These are phyloP conservation scores for Leccinum angustisporum DNA, from an alignment of 1,284 basidiomycete genomes.

Conservation along the genomic window DNA sequence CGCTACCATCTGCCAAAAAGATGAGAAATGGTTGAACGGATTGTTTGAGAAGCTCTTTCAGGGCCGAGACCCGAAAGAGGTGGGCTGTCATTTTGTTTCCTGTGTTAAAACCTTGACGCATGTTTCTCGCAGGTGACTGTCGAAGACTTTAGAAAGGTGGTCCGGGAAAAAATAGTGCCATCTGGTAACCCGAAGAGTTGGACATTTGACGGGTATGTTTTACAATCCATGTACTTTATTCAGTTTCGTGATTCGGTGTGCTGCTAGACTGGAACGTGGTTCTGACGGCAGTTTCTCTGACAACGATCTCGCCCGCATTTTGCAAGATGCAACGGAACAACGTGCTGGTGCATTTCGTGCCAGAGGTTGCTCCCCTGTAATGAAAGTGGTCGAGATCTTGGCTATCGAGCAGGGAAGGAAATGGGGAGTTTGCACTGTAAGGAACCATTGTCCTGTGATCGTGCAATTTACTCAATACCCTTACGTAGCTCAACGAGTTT, in stretches of 20 bases:
- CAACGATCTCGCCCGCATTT: slow-evolving; percentile 60
- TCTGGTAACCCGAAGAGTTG: slow-evolving; percentile 42
- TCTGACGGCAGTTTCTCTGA: slow-evolving; percentile 61
- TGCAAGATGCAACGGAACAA: slow-evolving; percentile 66
- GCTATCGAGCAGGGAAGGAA: slow-evolving; percentile 67
- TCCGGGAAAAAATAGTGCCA: slow-evolving; percentile 38
- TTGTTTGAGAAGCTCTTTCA: slow-evolving; percentile 48
- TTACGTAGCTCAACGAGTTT: slow-evolving; percentile 60
- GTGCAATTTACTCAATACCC: slow-evolving; percentile 45
- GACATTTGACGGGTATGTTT: slow-evolving; percentile 53
- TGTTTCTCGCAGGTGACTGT: slow-evolving; percentile 38
- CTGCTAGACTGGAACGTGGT: slow-evolving; percentile 49
- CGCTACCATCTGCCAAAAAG: slow-evolving; percentile 57
- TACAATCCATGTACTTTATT: background rate
- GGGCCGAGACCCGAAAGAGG: slow-evolving; percentile 40
- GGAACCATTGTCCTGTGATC: slow-evolving; percentile 18
- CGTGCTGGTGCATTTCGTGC: slow-evolving; percentile 75
- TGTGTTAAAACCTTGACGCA: slow-evolving; percentile 9
- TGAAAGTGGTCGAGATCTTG: slow-evolving; percentile 75
- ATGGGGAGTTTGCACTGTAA: slow-evolving; percentile 76
- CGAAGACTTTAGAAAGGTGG: slow-evolving; percentile 43
- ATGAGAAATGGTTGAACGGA: slow-evolving; percentile 60
- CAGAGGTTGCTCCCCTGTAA: slow-evolving; percentile 66
- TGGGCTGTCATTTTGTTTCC: slow-evolving; percentile 21
- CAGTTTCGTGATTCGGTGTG: slow-evolving; percentile 1